These are phyloP conservation scores for Mycena rosella DNA, from an alignment of 768 basidiomycete species.

Conservation along the genomic window DNA sequence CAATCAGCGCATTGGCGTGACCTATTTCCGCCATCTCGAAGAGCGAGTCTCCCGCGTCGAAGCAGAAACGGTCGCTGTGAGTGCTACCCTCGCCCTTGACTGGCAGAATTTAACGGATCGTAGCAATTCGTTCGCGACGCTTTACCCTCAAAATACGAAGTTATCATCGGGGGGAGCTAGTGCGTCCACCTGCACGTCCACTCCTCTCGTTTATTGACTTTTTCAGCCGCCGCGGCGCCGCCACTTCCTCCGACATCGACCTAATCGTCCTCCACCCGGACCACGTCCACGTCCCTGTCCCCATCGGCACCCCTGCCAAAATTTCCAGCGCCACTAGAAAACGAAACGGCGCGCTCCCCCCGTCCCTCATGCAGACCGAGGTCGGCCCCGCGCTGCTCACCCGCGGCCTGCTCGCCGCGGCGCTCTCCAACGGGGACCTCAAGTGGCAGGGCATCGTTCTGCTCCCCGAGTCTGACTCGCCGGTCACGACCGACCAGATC, in stretches of 20 bases:
- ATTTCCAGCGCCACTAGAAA: constrained; percentile 4
- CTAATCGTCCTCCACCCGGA: constrained; percentile 62
- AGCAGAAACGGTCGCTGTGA: constrained; percentile 61
- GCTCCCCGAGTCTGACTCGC: constrained; percentile 51
- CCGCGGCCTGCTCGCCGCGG: constrained; percentile 59
- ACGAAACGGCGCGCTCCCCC: not conserved
- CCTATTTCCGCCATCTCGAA: constrained; percentile 56
- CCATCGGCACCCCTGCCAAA: constrained; percentile 20
- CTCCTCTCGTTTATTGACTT: constrained; percentile 3
- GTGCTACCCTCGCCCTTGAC: constrained; percentile 31
- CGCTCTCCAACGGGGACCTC: constrained; percentile 44
- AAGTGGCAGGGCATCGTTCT: constrained; percentile 68
- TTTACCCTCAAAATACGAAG: constrained; percentile 61
- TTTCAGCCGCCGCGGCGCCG: constrained; percentile 64
- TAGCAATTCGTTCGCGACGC: constrained; percentile 65
- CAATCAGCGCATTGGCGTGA: constrained; percentile 52
- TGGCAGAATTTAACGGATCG: not conserved
- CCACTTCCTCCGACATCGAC: constrained; percentile 51
- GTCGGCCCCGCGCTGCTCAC: constrained; percentile 58
- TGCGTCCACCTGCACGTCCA: constrained; percentile 47
- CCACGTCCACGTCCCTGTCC: constrained; percentile 56
- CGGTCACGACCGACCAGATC: constrained; percentile 35
- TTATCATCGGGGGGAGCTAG: constrained; percentile 69
- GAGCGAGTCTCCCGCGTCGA: constrained; percentile 53
- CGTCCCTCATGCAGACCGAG: constrained; percentile 49